Base-by-base conservation (phyloP, 495 filamentous ascomycete species). In the Penicillium antarcticum region DNA sequence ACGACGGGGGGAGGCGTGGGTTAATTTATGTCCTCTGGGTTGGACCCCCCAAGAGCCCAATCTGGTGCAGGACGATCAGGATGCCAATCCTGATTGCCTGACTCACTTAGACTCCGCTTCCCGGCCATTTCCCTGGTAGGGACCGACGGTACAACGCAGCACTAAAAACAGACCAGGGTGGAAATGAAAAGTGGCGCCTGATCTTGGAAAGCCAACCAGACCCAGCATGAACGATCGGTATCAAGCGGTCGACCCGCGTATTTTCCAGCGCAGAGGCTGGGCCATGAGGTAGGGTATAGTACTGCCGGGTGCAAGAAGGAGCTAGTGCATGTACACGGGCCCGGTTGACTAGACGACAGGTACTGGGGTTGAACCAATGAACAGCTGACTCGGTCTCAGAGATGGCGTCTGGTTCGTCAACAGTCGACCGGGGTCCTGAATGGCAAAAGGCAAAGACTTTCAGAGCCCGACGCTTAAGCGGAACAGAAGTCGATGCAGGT, bases 291-390 rank as follows among this genome's bases (percentile, higher is more conserved):
- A 21, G 34, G 42, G 12, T 34, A 45, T 45, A 29, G 26, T 3
- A 57, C 36, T 32, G 40, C 48, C 37, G 33, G 16, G 54, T 51
- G 41, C 44, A 57, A 41, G 26, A 29, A 51, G 49, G 41, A 49
- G 51, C 37, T 55, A 60, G 52, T 29, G 46, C 37, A 31, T 52
- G 39, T 29, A 36, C 44, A 37, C 45, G 8, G 26, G 44, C 34
- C 42, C 40, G 42, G 61, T 60, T 58, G 52, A 47, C 61, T 57
- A 55, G 37, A 52, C 48, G 55, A 58, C 55, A 42, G 41, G 17
- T 46, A 29, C 35, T 44, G 34, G 51, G 33, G 41, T 33, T 36
- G 8, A 37, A 24, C 57, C 57, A 63, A 61, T 63, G 37, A 43
- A 19, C 7, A 35, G 3, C 4, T 16, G 9, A 10, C n/a, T 2